Evolutionary conservation across 345 rosid species (phyloP).

Genomic region (Hirschfeldia incana): DNA sequence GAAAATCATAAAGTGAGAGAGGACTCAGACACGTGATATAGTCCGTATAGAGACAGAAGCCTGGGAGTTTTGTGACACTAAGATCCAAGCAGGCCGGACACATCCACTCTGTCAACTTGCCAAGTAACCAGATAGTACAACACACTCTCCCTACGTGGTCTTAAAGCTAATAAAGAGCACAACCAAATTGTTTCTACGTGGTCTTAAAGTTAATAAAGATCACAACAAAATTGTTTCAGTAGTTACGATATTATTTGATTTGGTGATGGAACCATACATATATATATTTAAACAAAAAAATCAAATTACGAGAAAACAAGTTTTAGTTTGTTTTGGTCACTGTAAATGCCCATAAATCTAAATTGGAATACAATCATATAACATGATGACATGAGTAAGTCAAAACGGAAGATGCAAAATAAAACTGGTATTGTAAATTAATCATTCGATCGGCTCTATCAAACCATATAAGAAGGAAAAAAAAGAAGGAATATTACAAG

Average conservation of each 20-base stretch:
- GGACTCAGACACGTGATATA: constrained; percentile 35
- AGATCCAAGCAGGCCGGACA: constrained; percentile 34
- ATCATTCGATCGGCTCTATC: constrained; percentile 18
- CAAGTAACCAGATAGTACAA: constrained; percentile 17
- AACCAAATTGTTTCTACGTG: neutral
- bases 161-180: neutral
- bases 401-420: neutral
- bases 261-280: too few species aligned
- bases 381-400: too few species aligned
- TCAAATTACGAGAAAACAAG: neutral
- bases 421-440: neutral
- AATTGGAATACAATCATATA: neutral
- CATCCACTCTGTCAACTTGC: constrained; percentile 27
- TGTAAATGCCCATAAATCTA: neutral
- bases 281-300: neutral
- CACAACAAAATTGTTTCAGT: neutral
- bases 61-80: constrained; percentile 17
- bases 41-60: constrained; percentile 16
- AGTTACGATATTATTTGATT: too few species aligned
- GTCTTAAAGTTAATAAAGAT: neutral
- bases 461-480: neutral
- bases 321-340: neutral
- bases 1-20: constrained; percentile 27
- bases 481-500: constrained; percentile 26
- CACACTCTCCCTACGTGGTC: constrained; percentile 13